Evolutionary conservation across 352 stramenopile species (phyloP), one percentile per base, ranked within the genome.

Genomic region (Phytopythium chamaehyphon): DNA sequence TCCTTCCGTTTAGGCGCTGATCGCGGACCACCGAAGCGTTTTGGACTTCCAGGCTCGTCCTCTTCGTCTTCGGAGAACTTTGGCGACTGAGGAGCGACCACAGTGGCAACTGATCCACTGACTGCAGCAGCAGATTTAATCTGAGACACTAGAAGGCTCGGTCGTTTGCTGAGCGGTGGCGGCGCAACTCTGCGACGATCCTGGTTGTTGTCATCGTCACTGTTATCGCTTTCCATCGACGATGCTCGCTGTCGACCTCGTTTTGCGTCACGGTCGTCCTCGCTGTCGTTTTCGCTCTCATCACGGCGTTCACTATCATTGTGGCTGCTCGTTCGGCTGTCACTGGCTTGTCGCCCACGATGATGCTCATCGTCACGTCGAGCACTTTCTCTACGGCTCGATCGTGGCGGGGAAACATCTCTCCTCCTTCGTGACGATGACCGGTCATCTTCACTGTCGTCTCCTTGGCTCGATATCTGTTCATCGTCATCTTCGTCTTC

Each of bases 121-220:
- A 15, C 24, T 37, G 28, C 60, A 28, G 68, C 75, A 0, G 70
- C 47, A 0, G 71, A 69, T 40, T 86, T 88, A 62, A 86, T 86
- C 48, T 80, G 73, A 21, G 77, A 71, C 7, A 88, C 73, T 18
- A 86, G 59, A 4, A 85, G 60, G 18, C 57, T 73, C 9, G 54
- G 59, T 6, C 48, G 23, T 22, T 36, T 46, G n/a, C 26, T n/a
- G 35, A 42, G 45, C 15, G 18, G 7, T 42, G 38, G 15, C 18
- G 33, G n/a, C 54, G 24, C 26, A 28, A n/a, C 9, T 22, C 6
- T 14, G 52, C 51, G 18, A 19, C 28, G 28, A 33, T 33, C 5
- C 28, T 40, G 44, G 38, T 64, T 51, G 49, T 67, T 24, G 35
- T 48, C 44, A 6, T 43, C 23, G 22, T 57, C 54, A 38, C 49